Conservation (phyloP, 177 flowering plant species). For the Vitis hybrid region DNA sequence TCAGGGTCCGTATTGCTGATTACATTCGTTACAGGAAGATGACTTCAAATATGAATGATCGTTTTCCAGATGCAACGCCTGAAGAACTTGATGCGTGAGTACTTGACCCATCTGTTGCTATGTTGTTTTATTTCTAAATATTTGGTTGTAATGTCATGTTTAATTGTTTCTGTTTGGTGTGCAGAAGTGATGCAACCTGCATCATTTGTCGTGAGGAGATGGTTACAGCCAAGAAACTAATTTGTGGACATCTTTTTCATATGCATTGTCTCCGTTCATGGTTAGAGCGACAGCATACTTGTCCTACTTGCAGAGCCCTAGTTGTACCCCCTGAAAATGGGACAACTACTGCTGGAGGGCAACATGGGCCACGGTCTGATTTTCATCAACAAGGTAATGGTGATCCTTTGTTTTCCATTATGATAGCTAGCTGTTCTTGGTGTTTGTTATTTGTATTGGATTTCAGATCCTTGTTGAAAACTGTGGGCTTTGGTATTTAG, state of each 20-base stretch:
- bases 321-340: conserved; percentile 88
- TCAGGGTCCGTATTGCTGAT: conserved; percentile 91
- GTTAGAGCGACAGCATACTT: conserved; percentile 95
- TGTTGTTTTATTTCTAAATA: background rate
- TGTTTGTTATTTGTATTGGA: background rate
- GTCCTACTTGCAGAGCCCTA: conserved; percentile 95
- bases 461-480: background rate
- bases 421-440: background rate
- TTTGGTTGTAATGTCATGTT: background rate
- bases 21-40: conserved; percentile 93
- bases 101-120: background rate
- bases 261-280: conserved; percentile 97
- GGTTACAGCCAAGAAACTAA: conserved; percentile 87
- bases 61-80: conserved; percentile 93
- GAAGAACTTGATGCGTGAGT: conserved; percentile 89
- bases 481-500: conserved; percentile 1
- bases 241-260: conserved; percentile 96
- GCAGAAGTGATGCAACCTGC: conserved; percentile 96
- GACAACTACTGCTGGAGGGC: conserved; percentile 39
- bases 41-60: conserved; percentile 98
- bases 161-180: conserved; percentile 18
- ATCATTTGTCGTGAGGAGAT: conserved; percentile 99
- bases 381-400: conserved; percentile 60
- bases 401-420: background rate
- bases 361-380: conserved; percentile 42